Evolutionary conservation across 1,284 basidiomycete species (phyloP).

Genomic region (Cyathus olla): DNA sequence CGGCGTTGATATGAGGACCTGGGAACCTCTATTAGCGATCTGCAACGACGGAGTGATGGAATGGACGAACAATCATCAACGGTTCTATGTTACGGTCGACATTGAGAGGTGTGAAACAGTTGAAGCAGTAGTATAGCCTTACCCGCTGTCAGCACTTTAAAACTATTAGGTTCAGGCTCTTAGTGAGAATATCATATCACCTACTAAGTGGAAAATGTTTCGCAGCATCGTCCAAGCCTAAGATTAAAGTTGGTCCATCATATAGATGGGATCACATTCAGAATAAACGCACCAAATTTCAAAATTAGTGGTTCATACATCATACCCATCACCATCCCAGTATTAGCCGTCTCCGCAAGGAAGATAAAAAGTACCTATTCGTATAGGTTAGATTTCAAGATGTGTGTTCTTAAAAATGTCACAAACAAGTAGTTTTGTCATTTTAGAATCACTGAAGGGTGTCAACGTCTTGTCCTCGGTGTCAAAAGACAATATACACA

Average conservation of each 20-base stretch:
- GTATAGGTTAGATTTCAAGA: background rate
- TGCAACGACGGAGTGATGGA: background rate
- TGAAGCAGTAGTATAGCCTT: background rate
- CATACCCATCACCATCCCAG: conserved; percentile 25
- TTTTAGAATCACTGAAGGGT: background rate
- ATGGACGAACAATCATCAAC: conserved; percentile 8
- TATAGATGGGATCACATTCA: background rate
- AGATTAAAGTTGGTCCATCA: background rate
- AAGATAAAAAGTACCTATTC: conserved; percentile 2
- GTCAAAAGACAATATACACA: background rate
- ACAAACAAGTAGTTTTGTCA: background rate
- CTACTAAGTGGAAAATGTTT: conserved; percentile 4
- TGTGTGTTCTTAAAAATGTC: background rate
- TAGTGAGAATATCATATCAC: background rate
- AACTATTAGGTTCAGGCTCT: background rate
- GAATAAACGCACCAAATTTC: conserved; percentile 23
- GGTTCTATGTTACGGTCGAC: conserved; percentile 4
- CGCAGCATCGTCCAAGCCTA: conserved; percentile 1
- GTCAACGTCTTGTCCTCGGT: background rate
- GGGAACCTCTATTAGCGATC: background rate
- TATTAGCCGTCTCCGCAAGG: conserved; percentile 24
- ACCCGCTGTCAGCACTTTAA: conserved; percentile 11
- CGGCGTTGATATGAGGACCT: conserved; percentile 42
- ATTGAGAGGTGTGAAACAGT: background rate
- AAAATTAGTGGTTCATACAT: conserved; percentile 34